Evolutionary conservation across 2,329 filamentous ascomycete genomes (phyloP), one percentile per base, ranked within the genome.

Genomic region (Botrytis cinerea): DNA sequence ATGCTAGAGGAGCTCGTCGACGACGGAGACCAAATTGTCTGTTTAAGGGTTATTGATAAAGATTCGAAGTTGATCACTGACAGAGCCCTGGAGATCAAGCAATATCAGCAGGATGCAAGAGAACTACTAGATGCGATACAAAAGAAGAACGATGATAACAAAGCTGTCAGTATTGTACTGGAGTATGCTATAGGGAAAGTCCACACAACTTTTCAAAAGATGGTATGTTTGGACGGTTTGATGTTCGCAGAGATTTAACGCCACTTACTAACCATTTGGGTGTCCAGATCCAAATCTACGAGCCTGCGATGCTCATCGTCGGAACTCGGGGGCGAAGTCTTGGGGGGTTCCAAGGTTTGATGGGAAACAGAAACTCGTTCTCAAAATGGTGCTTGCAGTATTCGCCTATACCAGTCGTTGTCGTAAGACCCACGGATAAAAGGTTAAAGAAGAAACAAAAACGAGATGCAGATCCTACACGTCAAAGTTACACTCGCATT

Each of bases 361-460:
- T 93, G 8, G 89, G 88, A 18, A 91, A 91, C 45, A 79, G 79
- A 54, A 82, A 81, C 62, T 92, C 89, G 4, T 90, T 93, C 35
- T 92, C 90, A 16, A 93, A 93, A 80, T 93, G 92, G 82, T 93
- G 91, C 79, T 84, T 93, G 28, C 91, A 93, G 79, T 90, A 92
- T 79, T 92, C 90, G 0, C 91, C 91, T 0, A 90, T 93, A 20
- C 91, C 91, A 1, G 91, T 93, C 22, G 91, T 93, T 67, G 91
- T 93, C 59, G 91, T 93, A 1, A 87, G 91, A 8, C 91, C 91
- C 32, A 89, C 88, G 14, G 87, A 88, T 28, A 92, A 92, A 82
- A 87, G 91, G 25, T 86, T 91, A 79, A 92, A 92, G 81, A 92
- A 92, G 81, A 92, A 92, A 81, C 86, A 85, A 77, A 93, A 93